Conservation (phyloP, 202 grass and related monocot genomes). For the Setaria viridis region DNA sequence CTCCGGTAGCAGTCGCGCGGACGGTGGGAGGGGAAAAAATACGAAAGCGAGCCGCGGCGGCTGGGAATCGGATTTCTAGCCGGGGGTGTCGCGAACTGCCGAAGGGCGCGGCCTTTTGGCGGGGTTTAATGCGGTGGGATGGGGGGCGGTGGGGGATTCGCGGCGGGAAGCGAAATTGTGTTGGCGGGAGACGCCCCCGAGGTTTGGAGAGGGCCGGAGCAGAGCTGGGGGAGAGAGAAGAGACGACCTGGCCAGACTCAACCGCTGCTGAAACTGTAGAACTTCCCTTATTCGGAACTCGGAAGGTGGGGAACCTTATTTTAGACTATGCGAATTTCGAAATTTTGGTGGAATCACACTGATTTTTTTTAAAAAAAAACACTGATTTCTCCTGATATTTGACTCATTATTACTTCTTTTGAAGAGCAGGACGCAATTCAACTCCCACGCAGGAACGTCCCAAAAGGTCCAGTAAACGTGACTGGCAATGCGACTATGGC, state of each 20-base stretch:
- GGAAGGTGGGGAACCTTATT: not conserved
- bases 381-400: no score
- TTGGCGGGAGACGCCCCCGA: conserved; percentile 55
- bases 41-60: conserved; percentile 18
- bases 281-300: no score
- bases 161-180: conserved; percentile 49
- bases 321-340: no score
- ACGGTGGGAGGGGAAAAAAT: not conserved
- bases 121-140: conserved; percentile 29
- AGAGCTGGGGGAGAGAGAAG: not conserved
- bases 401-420: no score
- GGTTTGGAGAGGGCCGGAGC: conserved; percentile 11
- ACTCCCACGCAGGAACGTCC: not conserved
- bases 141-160: not conserved
- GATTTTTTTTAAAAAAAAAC: not conserved
- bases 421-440: not conserved
- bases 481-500: not conserved
- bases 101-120: conserved; percentile 14
- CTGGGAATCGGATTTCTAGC: conserved; percentile 10
- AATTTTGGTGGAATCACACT: not conserved
- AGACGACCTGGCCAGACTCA: no score
- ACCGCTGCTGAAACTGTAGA: not conserved
- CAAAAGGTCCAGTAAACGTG: not conserved
- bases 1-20: not conserved
- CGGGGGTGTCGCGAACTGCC: not conserved